Evolutionary conservation across 352 stramenopile species (phyloP).

Genomic region (Pythium phragmiticola): DNA sequence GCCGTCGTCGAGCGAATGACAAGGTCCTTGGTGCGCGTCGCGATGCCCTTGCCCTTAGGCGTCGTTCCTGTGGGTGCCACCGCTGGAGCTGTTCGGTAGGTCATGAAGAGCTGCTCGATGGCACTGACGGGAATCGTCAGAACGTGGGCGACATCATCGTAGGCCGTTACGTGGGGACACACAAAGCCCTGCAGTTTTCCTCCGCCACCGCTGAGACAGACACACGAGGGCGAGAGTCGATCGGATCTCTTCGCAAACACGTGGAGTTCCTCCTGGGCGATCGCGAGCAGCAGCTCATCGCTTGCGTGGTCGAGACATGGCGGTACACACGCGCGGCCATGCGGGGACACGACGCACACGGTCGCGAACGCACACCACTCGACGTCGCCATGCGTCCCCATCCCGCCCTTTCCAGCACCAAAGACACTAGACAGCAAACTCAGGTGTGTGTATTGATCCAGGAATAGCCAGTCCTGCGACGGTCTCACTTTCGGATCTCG

Average conservation of each 20-base stretch:
- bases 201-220: slow-evolving; percentile 4
- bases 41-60: slow-evolving; percentile 20
- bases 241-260: slow-evolving; percentile 12
- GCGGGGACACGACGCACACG: slow-evolving; percentile 2
- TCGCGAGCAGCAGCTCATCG: slow-evolving; percentile 23
- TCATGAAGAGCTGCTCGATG: slow-evolving; percentile 42
- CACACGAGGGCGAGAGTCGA: slow-evolving; percentile 16
- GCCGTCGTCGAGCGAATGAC: slow-evolving; percentile 25
- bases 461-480: neutral
- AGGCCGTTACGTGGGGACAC: slow-evolving; percentile 39
- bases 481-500: neutral
- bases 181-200: slow-evolving; percentile 31
- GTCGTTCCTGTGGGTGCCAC: neutral
- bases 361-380: slow-evolving; percentile 17
- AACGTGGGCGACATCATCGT: slow-evolving; percentile 33
- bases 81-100: slow-evolving; percentile 29
- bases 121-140: slow-evolving; percentile 29
- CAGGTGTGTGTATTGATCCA: neutral
- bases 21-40: slow-evolving; percentile 39
- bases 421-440: neutral
- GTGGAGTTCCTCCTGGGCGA: slow-evolving; percentile 10
- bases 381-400: neutral
- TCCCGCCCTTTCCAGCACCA: slow-evolving; percentile 1
- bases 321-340: neutral
- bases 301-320: neutral